Evolutionary conservation across 192 early-diverging fungal species (phyloP), one percentile per base, ranked within the genome.

Genomic region (Rhizophagus prolifer): DNA sequence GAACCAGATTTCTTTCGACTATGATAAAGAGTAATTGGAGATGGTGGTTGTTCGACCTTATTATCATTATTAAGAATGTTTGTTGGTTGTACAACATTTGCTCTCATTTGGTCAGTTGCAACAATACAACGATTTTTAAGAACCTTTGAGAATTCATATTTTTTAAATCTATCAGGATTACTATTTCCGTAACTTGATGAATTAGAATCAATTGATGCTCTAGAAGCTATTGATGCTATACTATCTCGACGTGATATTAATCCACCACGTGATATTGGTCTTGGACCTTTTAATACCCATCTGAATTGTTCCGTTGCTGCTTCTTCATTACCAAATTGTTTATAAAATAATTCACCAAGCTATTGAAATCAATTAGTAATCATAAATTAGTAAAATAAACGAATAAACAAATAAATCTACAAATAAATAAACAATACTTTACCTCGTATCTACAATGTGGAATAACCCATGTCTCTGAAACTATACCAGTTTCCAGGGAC

Each of bases 401-500:
- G 21, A 54, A 34, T 30, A 69, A 36, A 54, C 1, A 54, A 54
- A 34, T 30, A 69, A 36, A 50, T 4, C 58, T 34, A 10, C 19
- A 23, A 65, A 13, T n/a, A 47, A 58, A 23, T 9, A 28, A 21
- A 30, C 34, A 69, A 9, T 16, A 58, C 26, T 50, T 73, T 78
- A 84, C 83, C 76, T 84, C 83, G 46, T 80, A 84, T 30, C 81
- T 80, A 58, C 83, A 84, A 23, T 81, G 77, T 2, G 83, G 80
- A 4, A 84, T 74, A 13, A 84, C 80, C 83, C 83, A 84, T 77
- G 81, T 79, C 28, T 84, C 83, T 28, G 72, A 75, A 38, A 80
- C 80, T n/a, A 84, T 74, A 0, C 71, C 38, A 4, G 74, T 68
- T 46, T 84, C 83, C 7, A 84, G 72, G 3, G 80, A 28, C 46